Conservation (phyloP, 805 yeast genomes). For the Cyberlindnera nakhonratchasimensis region DNA sequence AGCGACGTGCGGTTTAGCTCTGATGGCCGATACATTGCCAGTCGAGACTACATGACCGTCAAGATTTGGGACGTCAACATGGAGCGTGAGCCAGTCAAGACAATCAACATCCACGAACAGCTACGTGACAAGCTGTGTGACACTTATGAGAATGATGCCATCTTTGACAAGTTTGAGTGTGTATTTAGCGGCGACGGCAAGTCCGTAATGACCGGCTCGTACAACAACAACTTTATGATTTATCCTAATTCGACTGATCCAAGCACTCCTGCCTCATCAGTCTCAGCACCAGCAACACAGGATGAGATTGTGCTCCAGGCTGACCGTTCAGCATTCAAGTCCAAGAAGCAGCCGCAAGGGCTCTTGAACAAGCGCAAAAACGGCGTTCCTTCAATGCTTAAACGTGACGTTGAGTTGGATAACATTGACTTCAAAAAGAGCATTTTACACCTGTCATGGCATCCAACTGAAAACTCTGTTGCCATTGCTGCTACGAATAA, state of each 20-base stretch:
- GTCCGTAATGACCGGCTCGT: constrained; percentile 94
- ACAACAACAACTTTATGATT: constrained; percentile 94
- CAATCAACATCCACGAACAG: constrained; percentile 94
- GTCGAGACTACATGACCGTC: constrained; percentile 95
- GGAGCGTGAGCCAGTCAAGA: constrained; percentile 93
- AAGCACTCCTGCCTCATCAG: constrained; percentile 4
- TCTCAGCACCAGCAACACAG: constrained; percentile 11
- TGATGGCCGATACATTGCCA: constrained; percentile 93
- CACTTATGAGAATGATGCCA: constrained; percentile 97
- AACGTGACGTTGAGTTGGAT: constrained; percentile 43
- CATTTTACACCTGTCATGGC: constrained; percentile 96
- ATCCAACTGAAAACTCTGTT: constrained; percentile 92
- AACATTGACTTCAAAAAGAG: constrained; percentile 93
- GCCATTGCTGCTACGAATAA: constrained; percentile 99
- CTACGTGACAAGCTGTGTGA: constrained; percentile 91
- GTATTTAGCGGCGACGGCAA: constrained; percentile 91
- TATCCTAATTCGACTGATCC: constrained; percentile 75
- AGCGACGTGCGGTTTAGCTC: constrained; percentile 89
- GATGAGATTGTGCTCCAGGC: constrained; percentile 86
- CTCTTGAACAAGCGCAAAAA: constrained; percentile 25
- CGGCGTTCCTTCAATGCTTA: constrained; percentile 39
- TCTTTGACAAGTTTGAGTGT: constrained; percentile 97
- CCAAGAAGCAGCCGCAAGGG: constrained; percentile 45
- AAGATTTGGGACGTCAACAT: constrained; percentile 97
- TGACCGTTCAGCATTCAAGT: constrained; percentile 94